Evolutionary conservation across 2,329 filamentous ascomycete genomes (phyloP), one percentile per base, ranked within the genome.

Genomic region (Fusarium agapanthi): DNA sequence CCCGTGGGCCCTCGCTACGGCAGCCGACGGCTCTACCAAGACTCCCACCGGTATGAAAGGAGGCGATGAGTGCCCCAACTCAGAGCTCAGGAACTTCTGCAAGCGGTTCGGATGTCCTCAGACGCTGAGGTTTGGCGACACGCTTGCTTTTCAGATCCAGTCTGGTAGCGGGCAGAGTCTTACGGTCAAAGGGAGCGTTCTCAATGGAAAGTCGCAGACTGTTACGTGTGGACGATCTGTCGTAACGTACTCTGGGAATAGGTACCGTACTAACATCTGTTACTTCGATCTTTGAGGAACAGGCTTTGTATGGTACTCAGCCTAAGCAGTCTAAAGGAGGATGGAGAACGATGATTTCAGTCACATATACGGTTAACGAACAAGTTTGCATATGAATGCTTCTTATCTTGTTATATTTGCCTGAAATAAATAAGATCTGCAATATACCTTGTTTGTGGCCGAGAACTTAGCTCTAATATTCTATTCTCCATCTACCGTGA

Each of bases 281-380:
- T 48, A 32, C 28, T 48, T 32, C 3, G 22, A 48, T 48, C 45
- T 48, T 24, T 48, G 11, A 48, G 28, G 2, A 24, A 4, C 0
- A 6, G 15, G 4, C 5, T 13, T 13, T 24, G 1, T 5, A 4
- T n/a, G 15, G 22, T 3, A 22, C 10, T 24, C 1, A 12, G 18
- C 24, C 5, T 26, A 7, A 14, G 24, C 7, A 18, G 15, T 32
- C 11, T 18, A 7, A 30, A 47, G 3, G 7, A 5, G 0, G 22
- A n/a, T 3, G 14, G 22, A 9, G 7, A n/a, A 16, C 11, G 11
- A 9, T n/a, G 6, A n/a, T 18, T n/a, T 7, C 5, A 24, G 22
- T 14, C 6, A 18, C 11, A 32, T 1, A 5, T 9, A 7, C 5
- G 2, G 8, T 18, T 5, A 8, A 9, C 0, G 7, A n/a, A 32